Percentiles rank a stretch among this genome's conserved stretches.
Conservation (phyloP, 1,139 yeast genomes). For the Zygotorulaspora mrakii region DNA sequence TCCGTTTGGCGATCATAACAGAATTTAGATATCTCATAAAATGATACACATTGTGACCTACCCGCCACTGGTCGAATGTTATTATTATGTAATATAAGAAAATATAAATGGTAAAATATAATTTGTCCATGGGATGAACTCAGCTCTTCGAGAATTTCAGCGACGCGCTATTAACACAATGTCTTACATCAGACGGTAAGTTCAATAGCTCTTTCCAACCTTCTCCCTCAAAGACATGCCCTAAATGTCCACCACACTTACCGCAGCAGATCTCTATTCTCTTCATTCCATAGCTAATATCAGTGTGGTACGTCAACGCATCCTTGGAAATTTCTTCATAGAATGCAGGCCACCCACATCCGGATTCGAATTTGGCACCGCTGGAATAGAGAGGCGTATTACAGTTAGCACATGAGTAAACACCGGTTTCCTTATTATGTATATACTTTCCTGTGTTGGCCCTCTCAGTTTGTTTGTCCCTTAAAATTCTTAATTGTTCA, state of each 20-base stretch:
- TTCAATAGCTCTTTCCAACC: conserved; percentile 58
- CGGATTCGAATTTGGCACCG: conserved; percentile 76
- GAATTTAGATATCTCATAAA: conserved; percentile 14
- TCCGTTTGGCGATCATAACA: conserved; percentile 31
- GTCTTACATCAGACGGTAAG: conserved; percentile 83
- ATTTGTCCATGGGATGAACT: conserved; percentile 2
- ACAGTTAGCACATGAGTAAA: conserved; percentile 84
- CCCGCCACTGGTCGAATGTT: neutral
- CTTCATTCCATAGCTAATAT: conserved; percentile 64
- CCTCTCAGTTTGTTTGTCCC: conserved; percentile 80
- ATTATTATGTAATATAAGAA: conserved; percentile 5
- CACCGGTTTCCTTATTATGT: conserved; percentile 49
- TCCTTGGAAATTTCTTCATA: conserved; percentile 78
- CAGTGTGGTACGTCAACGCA: conserved; percentile 59
- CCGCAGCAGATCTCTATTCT: conserved; percentile 87
- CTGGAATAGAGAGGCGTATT: conserved; percentile 73
- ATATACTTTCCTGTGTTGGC: conserved; percentile 73
- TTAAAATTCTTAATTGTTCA: conserved; percentile 71
- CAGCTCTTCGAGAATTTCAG: conserved; percentile 52
- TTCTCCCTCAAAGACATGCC: conserved; percentile 94
- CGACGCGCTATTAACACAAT: conserved; percentile 87
- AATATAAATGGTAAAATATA: conserved; percentile 5
- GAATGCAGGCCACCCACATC: conserved; percentile 99
- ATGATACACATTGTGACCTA: neutral
- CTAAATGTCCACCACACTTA: conserved; percentile 90